Evolutionary conservation across 345 rosid species (phyloP).

Genomic region (Viola odorata): DNA sequence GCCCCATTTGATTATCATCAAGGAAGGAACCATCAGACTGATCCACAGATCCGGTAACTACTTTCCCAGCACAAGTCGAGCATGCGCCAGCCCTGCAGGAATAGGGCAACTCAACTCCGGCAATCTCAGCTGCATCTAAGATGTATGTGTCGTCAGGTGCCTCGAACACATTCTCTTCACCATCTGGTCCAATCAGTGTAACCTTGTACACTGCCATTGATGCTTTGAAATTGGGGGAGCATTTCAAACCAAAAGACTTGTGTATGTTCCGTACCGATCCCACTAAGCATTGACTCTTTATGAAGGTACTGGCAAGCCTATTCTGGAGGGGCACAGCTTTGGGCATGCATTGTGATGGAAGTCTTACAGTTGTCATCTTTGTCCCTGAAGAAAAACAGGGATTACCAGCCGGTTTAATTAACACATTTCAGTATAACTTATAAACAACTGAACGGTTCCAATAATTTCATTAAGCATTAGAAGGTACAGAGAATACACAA

Average conservation of each 20-base stretch:
- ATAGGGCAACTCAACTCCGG: conserved; percentile 76
- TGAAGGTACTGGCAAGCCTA: conserved; percentile 23
- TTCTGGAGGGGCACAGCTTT: conserved; percentile 32
- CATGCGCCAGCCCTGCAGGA: conserved; percentile 95
- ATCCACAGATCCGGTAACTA: conserved; percentile 56
- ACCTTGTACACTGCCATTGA: conserved; percentile 67
- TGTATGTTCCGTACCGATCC: conserved; percentile 46
- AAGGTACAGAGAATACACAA: not conserved
- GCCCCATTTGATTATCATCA: conserved; percentile 49
- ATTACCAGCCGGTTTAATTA: not conserved
- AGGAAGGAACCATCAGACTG: conserved; percentile 86
- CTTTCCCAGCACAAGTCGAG: conserved; percentile 73
- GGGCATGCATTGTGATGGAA: conserved; percentile 42
- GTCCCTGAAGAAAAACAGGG: conserved; percentile 16
- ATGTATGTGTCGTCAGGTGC: conserved; percentile 57
- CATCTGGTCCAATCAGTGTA: conserved; percentile 66
- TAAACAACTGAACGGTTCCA: not conserved
- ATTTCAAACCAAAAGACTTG: conserved; percentile 54
- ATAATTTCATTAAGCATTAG: not conserved
- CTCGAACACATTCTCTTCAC: conserved; percentile 54
- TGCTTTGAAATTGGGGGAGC: conserved; percentile 35
- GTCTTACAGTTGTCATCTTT: conserved; percentile 45
- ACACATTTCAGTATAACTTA: not conserved
- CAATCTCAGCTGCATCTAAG: conserved; percentile 73
- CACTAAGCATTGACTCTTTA: conserved; percentile 26